These are phyloP conservation scores for Posidonia australis DNA, from an alignment of 106 monocot species.

Conservation along the genomic window DNA sequence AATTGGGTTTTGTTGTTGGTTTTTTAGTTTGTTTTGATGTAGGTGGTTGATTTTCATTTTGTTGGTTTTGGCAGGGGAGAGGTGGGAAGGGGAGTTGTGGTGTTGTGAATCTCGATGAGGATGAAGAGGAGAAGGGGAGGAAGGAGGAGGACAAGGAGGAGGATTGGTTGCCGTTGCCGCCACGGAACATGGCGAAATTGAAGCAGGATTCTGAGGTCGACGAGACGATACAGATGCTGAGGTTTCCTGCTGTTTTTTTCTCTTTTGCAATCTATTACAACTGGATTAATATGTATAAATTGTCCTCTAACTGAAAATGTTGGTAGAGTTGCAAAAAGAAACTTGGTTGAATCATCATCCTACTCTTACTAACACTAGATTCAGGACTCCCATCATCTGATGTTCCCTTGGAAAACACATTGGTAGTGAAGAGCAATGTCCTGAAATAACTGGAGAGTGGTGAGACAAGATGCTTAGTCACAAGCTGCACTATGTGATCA, in stretches of 20 bases:
- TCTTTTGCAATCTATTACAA: no score
- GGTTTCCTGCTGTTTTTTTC: slow-evolving; percentile 19
- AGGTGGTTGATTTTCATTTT: background rate
- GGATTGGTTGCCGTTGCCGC: slow-evolving; percentile 60
- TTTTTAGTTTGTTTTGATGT: background rate
- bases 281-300: no score
- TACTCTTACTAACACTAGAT: no score
- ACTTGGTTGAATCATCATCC: no score
- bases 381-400: no score
- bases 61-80: slow-evolving; percentile 3
- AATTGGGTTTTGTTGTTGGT: background rate
- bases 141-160: slow-evolving; percentile 34
- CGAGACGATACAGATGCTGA: slow-evolving; percentile 43
- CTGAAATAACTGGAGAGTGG: no score
- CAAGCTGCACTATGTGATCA: no score
- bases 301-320: no score
- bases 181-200: slow-evolving; percentile 14
- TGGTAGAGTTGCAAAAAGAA: no score
- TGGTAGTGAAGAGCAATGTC: no score
- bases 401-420: no score
- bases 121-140: background rate
- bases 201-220: slow-evolving; percentile 18
- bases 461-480: no score
- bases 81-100: slow-evolving; percentile 8
- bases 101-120: slow-evolving; percentile 20